Conservation (phyloP, 2,329 filamentous ascomycete genomes). For the Xenoacremonium recifei region DNA sequence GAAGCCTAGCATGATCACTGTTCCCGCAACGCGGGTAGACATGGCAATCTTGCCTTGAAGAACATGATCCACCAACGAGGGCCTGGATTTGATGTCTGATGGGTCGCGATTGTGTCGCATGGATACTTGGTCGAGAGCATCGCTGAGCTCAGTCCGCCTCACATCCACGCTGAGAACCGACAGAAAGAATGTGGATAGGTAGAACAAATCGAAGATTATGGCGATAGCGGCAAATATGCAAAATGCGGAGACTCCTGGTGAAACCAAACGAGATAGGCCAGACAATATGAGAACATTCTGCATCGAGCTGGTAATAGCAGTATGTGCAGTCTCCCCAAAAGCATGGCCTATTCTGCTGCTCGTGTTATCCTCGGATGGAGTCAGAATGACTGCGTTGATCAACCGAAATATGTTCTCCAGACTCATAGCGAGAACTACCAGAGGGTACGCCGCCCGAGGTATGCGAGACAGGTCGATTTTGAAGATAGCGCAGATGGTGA, state of each 20-base stretch:
- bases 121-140: constrained; percentile 62
- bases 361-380: constrained; percentile 66
- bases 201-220: constrained; percentile 74
- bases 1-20: constrained; percentile 69
- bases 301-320: constrained; percentile 64
- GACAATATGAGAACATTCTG: constrained; percentile 70
- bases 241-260: constrained; percentile 70
- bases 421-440: constrained; percentile 74
- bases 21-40: constrained; percentile 73
- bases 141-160: constrained; percentile 70
- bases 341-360: constrained; percentile 70
- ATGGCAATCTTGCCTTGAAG: constrained; percentile 63
- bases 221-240: constrained; percentile 76
- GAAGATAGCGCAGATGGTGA: constrained; percentile 74
- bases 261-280: constrained; percentile 64
- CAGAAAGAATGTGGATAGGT: constrained; percentile 76
- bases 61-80: constrained; percentile 56
- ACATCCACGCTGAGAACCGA: constrained; percentile 79
- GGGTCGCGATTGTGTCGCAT: constrained; percentile 36
- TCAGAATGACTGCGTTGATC: constrained; percentile 74
- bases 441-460: constrained; percentile 70
- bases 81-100: constrained; percentile 20
- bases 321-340: constrained; percentile 69
- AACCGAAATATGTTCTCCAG: constrained; percentile 77
- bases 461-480: constrained; percentile 74